These are phyloP conservation scores for Podila epicladia DNA, from an alignment of 192 early-diverging fungal species.

Conservation along the genomic window DNA sequence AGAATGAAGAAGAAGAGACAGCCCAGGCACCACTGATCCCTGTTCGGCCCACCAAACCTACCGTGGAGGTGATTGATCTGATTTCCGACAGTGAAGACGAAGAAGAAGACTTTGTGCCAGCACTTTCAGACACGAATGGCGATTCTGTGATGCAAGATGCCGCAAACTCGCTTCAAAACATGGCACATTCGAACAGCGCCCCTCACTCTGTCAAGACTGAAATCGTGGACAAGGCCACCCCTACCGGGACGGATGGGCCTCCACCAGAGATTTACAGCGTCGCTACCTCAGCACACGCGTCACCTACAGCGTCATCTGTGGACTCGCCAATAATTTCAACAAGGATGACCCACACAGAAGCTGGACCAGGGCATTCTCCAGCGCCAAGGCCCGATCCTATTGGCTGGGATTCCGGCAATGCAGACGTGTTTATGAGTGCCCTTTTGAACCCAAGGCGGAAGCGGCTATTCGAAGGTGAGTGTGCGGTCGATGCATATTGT, in stretches of 20 bases:
- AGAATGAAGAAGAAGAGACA: conserved; percentile 22
- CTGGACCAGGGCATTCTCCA: not conserved
- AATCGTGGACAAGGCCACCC: conserved; percentile 18
- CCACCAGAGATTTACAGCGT: conserved; percentile 16
- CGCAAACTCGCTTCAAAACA: conserved; percentile 26
- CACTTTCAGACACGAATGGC: conserved; percentile 11
- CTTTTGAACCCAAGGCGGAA: conserved; percentile 36
- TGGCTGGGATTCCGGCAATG: conserved; percentile 10
- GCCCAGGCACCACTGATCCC: not conserved
- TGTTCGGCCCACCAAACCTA: conserved; percentile 39
- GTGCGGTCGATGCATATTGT: not conserved
- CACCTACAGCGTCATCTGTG: conserved; percentile 25
- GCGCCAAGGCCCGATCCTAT: not conserved
- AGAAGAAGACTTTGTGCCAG: conserved; percentile 15
- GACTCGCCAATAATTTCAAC: conserved; percentile 20
- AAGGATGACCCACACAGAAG: conserved; percentile 28
- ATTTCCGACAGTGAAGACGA: conserved; percentile 65
- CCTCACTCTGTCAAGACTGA: conserved; percentile 41
- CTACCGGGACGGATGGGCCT: not conserved
- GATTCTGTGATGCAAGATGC: conserved; percentile 35
- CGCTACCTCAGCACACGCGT: conserved; percentile 13
- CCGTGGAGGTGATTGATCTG: conserved; percentile 70
- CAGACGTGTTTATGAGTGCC: conserved; percentile 26
- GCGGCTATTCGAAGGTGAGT: conserved; percentile 42
- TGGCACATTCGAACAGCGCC: conserved; percentile 11